Evolutionary conservation across 2,329 filamentous ascomycete genomes (phyloP).

Genomic region (Cladophialophora exuberans): DNA sequence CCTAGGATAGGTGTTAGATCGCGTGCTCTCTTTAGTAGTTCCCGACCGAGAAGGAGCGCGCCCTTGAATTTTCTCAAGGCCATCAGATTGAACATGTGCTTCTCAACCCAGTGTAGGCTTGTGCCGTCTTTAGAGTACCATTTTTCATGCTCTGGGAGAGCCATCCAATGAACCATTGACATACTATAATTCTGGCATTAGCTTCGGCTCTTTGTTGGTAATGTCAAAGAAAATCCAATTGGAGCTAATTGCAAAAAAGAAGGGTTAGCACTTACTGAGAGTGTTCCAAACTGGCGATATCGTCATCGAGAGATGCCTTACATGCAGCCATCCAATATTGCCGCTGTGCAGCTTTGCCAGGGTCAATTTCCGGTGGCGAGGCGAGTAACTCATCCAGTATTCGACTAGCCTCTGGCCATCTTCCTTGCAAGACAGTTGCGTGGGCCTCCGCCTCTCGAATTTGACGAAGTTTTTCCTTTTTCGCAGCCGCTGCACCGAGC

Average conservation of each 20-base stretch:
- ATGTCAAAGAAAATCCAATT: too few relatives aligned
- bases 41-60: slow-evolving; percentile 13
- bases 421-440: slow-evolving; percentile 2
- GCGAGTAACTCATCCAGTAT: slow-evolving; percentile 6
- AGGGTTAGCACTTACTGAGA: slow-evolving; percentile 9
- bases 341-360: slow-evolving; percentile 4
- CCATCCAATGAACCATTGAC: slow-evolving; percentile 16
- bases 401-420: neutral
- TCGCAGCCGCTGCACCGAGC: neutral
- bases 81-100: slow-evolving; percentile 15
- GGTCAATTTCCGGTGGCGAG: neutral
- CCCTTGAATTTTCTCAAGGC: slow-evolving; percentile 14
- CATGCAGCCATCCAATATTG: slow-evolving; percentile 13
- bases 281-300: slow-evolving; percentile 13
- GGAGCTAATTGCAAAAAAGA: neutral
- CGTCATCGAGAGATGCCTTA: neutral
- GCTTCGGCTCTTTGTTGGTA: too few relatives aligned
- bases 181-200: neutral
- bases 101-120: slow-evolving; percentile 16
- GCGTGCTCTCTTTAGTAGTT: slow-evolving; percentile 9
- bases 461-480: neutral
- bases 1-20: slow-evolving; percentile 9
- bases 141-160: neutral
- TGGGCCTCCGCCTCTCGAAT: slow-evolving; percentile 14
- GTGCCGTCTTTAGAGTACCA: slow-evolving; percentile 7